Evolutionary conservation across 306 rosid species (phyloP), one percentile per base, ranked within the genome.

Genomic region (Purshia tridentata): DNA sequence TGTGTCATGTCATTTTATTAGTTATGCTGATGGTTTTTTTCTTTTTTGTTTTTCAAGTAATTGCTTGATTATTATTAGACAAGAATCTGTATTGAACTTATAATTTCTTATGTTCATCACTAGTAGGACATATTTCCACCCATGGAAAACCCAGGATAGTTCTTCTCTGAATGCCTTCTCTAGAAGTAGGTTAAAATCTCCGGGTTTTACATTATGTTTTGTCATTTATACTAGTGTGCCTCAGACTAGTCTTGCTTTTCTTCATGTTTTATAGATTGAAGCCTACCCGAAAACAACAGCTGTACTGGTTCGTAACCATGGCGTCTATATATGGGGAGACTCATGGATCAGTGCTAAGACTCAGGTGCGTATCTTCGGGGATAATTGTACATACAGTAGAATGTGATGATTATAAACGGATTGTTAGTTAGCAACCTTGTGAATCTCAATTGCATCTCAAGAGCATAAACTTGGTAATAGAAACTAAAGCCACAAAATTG

Each of bases 271-370:
- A 45, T 57, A 94, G 98, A 89, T 94, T 77, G 89, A 86, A 81
- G 96, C 91, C 60, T 94, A 94, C 87, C 98, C 97, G 2, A 94
- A 88, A 88, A 69, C 98, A 57, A 89, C 98, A 55, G 98, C 98
- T 40, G 98, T 94, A 68, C 97, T 94, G 88, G 98, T 94, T 78
- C 98, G 98, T 60, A 94, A 94, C 87, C 97, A 91, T 65, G 98
- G 98, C 70, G 60, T 94, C 74, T 94, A 89, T 83, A 51, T 94
- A 65, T 94, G 97, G 98, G 98, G 98, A 72, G 96, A 94, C 75
- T 85, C 98, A 8, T 91, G 98, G 98, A 91, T 94, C 80, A 88
- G 76, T 74, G 92, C 98, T 55, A 94, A 93, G 85, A 91, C 97
- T 53, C 98, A 91, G 96, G 97, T 94, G 78, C 60, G 86, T 81